A percentile compares a stretch with the other conserved stretches of the same genome.
Conservation (phyloP, 2,329 filamentous ascomycete genomes). For the Canariomyces notabilis region DNA sequence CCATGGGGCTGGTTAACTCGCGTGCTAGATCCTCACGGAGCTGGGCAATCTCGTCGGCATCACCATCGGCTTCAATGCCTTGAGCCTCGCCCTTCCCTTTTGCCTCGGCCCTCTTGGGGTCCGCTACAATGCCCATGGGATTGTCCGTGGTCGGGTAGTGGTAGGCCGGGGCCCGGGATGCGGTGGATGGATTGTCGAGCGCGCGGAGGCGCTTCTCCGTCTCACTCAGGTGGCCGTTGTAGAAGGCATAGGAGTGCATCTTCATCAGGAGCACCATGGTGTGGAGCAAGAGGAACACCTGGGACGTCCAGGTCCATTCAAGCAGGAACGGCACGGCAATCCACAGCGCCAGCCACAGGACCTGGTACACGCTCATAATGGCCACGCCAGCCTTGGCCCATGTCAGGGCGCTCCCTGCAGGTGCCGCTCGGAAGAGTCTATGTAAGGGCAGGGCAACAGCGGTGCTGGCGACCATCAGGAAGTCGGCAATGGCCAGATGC, state of each 20-base stretch:
- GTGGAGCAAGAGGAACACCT: slow-evolving; percentile 91
- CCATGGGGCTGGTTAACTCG: slow-evolving; percentile 86
- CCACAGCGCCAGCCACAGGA: slow-evolving; percentile 76
- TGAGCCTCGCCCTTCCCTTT: slow-evolving; percentile 22
- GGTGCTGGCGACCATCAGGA: slow-evolving; percentile 76
- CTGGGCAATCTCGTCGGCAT: slow-evolving; percentile 53
- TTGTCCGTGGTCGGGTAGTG: slow-evolving; percentile 65
- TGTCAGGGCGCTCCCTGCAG: slow-evolving; percentile 49
- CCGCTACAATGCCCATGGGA: slow-evolving; percentile 38
- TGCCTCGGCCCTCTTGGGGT: slow-evolving; percentile 26
- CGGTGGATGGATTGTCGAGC: slow-evolving; percentile 71
- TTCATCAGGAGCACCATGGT: slow-evolving; percentile 94
- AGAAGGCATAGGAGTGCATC: slow-evolving; percentile 97
- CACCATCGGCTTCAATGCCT: slow-evolving; percentile 35
- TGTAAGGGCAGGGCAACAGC: slow-evolving; percentile 70
- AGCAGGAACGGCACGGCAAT: slow-evolving; percentile 77
- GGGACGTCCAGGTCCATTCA: slow-evolving; percentile 93
- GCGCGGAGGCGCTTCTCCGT: slow-evolving; percentile 74
- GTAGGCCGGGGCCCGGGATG: slow-evolving; percentile 65
- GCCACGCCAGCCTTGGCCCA: slow-evolving; percentile 77
- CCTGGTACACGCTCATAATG: slow-evolving; percentile 78
- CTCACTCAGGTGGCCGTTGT: slow-evolving; percentile 91
- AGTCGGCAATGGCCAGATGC: slow-evolving; percentile 78
- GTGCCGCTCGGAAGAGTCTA: slow-evolving; percentile 53
- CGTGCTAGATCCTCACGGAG: slow-evolving; percentile 82